Evolutionary conservation across 2,329 filamentous ascomycete species (phyloP), one percentile per base, ranked within the genome.

Genomic region (Neurospora sp.): DNA sequence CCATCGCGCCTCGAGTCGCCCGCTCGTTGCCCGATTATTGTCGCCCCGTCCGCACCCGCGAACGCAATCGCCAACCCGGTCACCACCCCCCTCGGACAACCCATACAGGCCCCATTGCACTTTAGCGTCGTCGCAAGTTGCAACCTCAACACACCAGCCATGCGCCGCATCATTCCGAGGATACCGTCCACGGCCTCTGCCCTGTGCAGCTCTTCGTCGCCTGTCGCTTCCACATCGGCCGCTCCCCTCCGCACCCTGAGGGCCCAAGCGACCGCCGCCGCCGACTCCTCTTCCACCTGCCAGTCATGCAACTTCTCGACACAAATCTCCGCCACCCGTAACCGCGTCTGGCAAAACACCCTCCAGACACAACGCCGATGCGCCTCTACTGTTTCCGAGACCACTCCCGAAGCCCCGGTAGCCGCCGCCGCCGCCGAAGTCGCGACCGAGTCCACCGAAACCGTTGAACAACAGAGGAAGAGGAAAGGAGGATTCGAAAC

Each of bases 101-200:
- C 15, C 23, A 62, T 62, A 62, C 52, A 62, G 23, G 23, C 28
- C 52, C 52, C 3, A 62, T 62, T 62, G 52, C 52, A 62, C 28
- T 28, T 36, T 62, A 28, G 28, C 28, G 52, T 62, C 28, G 52
- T 62, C 52, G 52, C 52, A 62, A 36, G 52, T 36, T 36, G 28
- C 52, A 62, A 5, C 52, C 12, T 62, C 28, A 62, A 62, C 28
- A 36, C 28, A 10, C 28, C 52, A 62, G 23, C 28, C 52, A 76
- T 76, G 75, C 74, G 75, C 70, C 71, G 73, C 40, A 62, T 76
- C 40, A 62, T 76, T 46, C 69, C 71, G 11, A 75, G 75, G 73
- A 70, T 76, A 73, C 71, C 71, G 37, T 67, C 70, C 67, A 62
- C 71, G 28, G 70, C 69, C 15, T 69, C 74, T n/a, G 68, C 72